phyloP scores from a whole-genome alignment of 2,329 filamentous ascomycete genomes.

The Trichophyton rubrum region DNA sequence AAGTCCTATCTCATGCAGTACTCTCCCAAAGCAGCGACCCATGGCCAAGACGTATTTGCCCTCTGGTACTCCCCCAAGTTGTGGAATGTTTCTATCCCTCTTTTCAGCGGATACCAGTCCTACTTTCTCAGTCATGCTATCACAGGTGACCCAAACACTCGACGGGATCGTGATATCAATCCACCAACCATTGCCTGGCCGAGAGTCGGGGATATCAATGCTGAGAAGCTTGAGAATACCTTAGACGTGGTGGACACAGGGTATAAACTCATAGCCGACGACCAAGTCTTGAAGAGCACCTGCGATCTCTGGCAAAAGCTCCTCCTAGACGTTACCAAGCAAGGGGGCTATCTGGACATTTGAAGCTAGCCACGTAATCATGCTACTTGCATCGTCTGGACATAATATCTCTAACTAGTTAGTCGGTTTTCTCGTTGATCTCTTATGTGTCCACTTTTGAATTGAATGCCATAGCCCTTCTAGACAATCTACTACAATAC shows the following conservation, averaged over 20 bases:
- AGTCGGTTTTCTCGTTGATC: background rate
- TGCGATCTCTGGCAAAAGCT: background rate
- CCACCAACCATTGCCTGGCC: background rate
- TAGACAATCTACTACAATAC: no score
- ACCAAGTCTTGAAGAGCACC: background rate
- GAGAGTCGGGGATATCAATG: background rate
- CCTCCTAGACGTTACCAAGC: background rate
- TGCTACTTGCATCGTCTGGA: no score
- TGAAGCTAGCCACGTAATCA: no score
- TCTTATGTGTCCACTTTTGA: no score
- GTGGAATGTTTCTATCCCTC: background rate
- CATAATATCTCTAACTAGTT: background rate
- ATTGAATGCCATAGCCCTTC: no score
- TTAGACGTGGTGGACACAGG: background rate
- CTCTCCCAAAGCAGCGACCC: background rate
- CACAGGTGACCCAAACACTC: background rate
- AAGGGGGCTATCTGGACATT: background rate
- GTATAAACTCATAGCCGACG: background rate
- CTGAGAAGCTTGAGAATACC: background rate
- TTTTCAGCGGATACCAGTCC: background rate
- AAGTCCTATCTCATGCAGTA: background rate
- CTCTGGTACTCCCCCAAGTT: background rate
- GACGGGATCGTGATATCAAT: background rate
- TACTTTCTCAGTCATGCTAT: slow-evolving; percentile 1
- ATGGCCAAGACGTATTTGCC: background rate